Base-by-base conservation (phyloP, 768 basidiomycete genomes). In the Sarcomyxa edulis region DNA sequence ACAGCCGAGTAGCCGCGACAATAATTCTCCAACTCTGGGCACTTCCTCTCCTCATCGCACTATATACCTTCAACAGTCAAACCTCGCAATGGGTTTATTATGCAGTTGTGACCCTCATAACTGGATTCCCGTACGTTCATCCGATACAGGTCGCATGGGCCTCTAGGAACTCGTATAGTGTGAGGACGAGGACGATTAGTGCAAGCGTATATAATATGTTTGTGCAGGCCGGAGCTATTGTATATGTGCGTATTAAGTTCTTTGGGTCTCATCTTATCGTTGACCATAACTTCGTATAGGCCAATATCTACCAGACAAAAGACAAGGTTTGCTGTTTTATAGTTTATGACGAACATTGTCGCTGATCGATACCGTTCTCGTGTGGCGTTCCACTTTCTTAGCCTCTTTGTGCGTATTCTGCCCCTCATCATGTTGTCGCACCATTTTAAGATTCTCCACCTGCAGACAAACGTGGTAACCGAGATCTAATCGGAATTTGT, bases 121-220 rank as follows among this genome's bases (percentile, higher is more conserved):
- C 72, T 32, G 78, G 72, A 7, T 81, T 72, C 52, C 78, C 76
- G n/a, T 70, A 66, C 44, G 54, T 66, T 4, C 64, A 68, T 42
- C 68, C 66, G 2, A 67, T 67, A 23, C 70, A 73, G 49, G 72
- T 79, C 0, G 76, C 71, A 1, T 79, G 77, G 76, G 64, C 69
- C 1, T 78, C 74, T 1, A 62, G 72, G 35, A 83, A 81, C 52
- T 76, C 81, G 2, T 69, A 71, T 48, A 73, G 71, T 37, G 81
- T 82, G 2, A 58, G 71, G 29, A 77, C 71, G 5, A 61, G 65
- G 37, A 70, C 68, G 4, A 51, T 70, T n/a, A 68, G 66, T 12
- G 68, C 68, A 5, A 59, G 65, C 38, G 57, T 77, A 19, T 81
- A 83, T 54, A 83, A 81, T 46, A 77, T 81, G 68, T 74, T 71